These are phyloP conservation scores for Myrica gale DNA, from an alignment of 306 rosid genomes.

Conservation along the genomic window DNA sequence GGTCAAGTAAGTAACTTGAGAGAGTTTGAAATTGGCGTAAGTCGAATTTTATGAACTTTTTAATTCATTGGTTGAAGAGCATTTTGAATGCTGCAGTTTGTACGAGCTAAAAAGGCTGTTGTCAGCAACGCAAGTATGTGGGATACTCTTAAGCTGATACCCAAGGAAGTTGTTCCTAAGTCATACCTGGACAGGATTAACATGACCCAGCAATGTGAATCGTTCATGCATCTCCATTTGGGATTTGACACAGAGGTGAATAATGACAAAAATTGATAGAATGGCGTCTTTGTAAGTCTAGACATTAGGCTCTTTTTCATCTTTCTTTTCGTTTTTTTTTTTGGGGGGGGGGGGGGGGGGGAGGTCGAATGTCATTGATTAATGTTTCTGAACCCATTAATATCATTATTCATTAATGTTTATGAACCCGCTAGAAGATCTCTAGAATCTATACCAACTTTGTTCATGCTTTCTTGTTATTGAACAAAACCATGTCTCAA, in stretches of 20 bases:
- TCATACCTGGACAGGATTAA: constrained; percentile 53
- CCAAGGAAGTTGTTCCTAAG: constrained; percentile 60
- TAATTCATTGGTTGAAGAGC: constrained; percentile 6
- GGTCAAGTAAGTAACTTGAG: constrained; percentile 63
- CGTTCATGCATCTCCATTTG: constrained; percentile 98
- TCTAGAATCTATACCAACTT: no score
- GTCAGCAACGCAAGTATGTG: constrained; percentile 93
- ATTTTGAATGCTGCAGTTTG: constrained; percentile 51
- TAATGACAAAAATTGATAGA: not conserved
- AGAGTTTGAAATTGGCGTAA: not conserved
- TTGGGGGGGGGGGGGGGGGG: no score
- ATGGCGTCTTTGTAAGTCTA: not conserved
- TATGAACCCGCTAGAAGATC: no score
- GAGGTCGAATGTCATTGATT: not conserved
- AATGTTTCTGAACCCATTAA: not conserved
- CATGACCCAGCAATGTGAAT: constrained; percentile 73
- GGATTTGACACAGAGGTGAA: constrained; percentile 84
- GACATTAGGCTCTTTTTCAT: not conserved
- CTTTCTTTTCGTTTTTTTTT: no score
- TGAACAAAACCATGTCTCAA: not conserved
- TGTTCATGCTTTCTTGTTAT: not conserved
- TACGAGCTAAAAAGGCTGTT: constrained; percentile 81
- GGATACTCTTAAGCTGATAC: constrained; percentile 81
- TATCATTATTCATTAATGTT: no score
- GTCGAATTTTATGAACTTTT: not conserved